These are phyloP conservation scores for Drechslerella coelobrocha DNA, from an alignment of 2,329 filamentous ascomycete genomes.

Conservation along the genomic window DNA sequence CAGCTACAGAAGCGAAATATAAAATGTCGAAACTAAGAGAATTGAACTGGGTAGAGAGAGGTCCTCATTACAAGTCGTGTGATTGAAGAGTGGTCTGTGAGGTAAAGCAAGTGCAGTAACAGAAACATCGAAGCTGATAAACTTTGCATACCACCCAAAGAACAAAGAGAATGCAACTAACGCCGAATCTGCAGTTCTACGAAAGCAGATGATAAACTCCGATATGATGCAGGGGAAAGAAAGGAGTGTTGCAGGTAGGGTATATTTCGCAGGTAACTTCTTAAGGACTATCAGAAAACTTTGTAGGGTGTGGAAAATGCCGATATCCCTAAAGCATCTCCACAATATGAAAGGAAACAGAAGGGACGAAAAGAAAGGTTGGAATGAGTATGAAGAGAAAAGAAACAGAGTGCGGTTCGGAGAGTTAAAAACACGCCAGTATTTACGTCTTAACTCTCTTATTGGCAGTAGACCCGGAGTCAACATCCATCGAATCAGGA, in stretches of 20 bases:
- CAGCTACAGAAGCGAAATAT: constrained; percentile 36
- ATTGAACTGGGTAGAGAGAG: constrained; percentile 19
- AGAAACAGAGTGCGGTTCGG: background rate
- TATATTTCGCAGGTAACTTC: constrained; percentile 29
- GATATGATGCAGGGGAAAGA: constrained; percentile 31
- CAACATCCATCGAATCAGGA: constrained; percentile 41
- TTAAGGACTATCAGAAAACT: constrained; percentile 12
- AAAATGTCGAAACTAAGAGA: background rate
- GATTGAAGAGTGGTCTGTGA: background rate
- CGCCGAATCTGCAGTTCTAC: constrained; percentile 12
- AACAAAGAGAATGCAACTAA: constrained; percentile 24
- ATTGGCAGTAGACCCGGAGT: constrained; percentile 28
- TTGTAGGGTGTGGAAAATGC: background rate
- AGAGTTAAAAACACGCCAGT: background rate
- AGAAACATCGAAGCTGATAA: background rate
- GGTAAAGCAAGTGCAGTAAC: no score
- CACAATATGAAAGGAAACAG: constrained; percentile 5
- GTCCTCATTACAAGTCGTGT: constrained; percentile 5
- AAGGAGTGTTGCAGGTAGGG: constrained; percentile 27
- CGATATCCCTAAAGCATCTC: no score
- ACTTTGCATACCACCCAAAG: constrained; percentile 7
- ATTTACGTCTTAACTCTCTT: constrained; percentile 45
- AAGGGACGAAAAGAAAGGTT: no score
- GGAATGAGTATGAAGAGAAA: background rate
- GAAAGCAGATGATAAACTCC: constrained; percentile 37